A percentile compares a stretch with the other conserved stretches of the same genome.
Conservation (phyloP, 2,329 filamentous ascomycete genomes). For the Fusarium chaquense region DNA sequence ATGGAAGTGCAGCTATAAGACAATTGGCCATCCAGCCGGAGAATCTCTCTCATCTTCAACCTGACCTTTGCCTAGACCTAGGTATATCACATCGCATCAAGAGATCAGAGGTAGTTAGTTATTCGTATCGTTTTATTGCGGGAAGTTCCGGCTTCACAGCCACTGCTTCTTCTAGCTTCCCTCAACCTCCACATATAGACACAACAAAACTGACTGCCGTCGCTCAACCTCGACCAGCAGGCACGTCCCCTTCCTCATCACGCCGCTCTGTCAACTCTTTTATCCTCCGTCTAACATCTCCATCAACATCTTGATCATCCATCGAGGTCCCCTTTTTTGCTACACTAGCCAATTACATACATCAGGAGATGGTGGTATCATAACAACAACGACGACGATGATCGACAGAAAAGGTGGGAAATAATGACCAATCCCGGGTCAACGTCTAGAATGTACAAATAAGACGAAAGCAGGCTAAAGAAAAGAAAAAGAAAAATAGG, state of each 20-base stretch:
- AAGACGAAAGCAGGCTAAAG: constrained; percentile 38
- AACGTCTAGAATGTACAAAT: constrained; percentile 53
- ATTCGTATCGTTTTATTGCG: constrained; percentile 41
- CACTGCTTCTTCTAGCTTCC: constrained; percentile 34
- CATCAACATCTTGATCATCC: constrained; percentile 28
- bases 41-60: background rate
- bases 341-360: constrained; percentile 49
- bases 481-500: constrained; percentile 38
- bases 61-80: background rate
- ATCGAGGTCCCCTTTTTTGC: constrained; percentile 35
- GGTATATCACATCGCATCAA: background rate
- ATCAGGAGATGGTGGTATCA: constrained; percentile 51
- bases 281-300: constrained; percentile 27
- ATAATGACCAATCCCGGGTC: constrained; percentile 49
- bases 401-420: constrained; percentile 40
- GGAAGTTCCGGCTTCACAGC: constrained; percentile 39
- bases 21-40: background rate
- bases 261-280: constrained; percentile 24
- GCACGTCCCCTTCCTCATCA: constrained; percentile 30
- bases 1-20: background rate
- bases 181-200: constrained; percentile 28
- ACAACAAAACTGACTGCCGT: constrained; percentile 30
- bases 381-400: constrained; percentile 43
- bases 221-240: constrained; percentile 43
- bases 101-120: constrained; percentile 22